phyloP scores from a whole-genome alignment of 352 stramenopile genomes.

The Phytopythium helicoides region DNA sequence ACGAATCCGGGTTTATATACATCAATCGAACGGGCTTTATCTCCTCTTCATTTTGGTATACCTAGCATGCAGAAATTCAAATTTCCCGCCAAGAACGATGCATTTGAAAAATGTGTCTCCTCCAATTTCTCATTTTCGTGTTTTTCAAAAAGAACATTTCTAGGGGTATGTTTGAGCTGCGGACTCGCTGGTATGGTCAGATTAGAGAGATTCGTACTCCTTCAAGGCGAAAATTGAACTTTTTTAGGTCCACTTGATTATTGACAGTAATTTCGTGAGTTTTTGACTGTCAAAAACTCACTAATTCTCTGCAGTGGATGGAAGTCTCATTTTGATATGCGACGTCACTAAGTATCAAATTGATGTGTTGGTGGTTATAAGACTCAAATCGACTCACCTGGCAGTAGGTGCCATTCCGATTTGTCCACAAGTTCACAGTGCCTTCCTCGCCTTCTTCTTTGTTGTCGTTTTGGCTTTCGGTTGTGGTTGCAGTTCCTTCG shows the following conservation, averaged over 20 bases:
- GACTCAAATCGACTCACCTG: too few species aligned
- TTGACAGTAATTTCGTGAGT: not conserved
- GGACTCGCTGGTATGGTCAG: not conserved
- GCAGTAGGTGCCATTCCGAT: not conserved
- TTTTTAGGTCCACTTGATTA: too few species aligned
- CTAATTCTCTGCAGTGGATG: too few species aligned
- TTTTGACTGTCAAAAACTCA: not conserved
- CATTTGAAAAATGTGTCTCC: not conserved
- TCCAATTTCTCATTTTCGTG: not conserved
- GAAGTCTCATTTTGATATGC: too few species aligned
- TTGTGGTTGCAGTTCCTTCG: too few species aligned
- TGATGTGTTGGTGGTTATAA: too few species aligned
- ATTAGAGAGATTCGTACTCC: not conserved
- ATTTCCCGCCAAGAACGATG: not conserved
- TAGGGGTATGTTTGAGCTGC: not conserved
- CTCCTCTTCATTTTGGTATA: slow-evolving; percentile 2
- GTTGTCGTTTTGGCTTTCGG: too few species aligned
- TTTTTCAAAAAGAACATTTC: too few species aligned
- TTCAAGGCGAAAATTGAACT: not conserved
- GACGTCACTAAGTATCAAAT: too few species aligned
- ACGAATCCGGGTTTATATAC: too few species aligned
- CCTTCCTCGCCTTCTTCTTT: not conserved
- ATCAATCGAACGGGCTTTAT: not conserved
- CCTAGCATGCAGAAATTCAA: not conserved
- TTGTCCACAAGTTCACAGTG: not conserved